Base-by-base conservation (phyloP, 169 alveolate genomes). In the Miamiensis avidus region DNA sequence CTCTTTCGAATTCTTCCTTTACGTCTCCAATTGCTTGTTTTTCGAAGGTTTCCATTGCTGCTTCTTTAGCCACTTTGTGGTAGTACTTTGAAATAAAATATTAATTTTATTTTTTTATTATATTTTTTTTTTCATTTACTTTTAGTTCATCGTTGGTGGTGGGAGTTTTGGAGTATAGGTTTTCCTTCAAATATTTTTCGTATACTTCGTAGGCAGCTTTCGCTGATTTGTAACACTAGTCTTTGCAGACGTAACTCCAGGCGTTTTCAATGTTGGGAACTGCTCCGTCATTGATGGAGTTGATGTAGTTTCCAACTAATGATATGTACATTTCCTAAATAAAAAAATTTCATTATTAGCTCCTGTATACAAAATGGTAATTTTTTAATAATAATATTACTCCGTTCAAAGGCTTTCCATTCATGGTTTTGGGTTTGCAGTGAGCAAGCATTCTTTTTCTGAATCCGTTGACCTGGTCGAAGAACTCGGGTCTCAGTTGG, bases 231-330 rank as follows among this genome's bases (percentile, higher is more conserved):
- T 82, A 88, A 73, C 94, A 89, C 78, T 94, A 95, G 28, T 83
- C 91, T 79, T 91, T 91, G 86, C 94, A 91, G 75, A 94, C 92
- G 75, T 93, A 92, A 29, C 87, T 86, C 98, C 98, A 96, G 16
- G 97, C 95, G 82, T 88, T 92, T 86, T 95, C 95, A 29, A 96
- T 96, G 75, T 91, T 92, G 25, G 98, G 97, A 1, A 96, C 97
- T 33, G 91, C 94, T 32, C 97, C 97, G 27, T 89, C 86, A 81
- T 94, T 94, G 29, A 96, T 92, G 25, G 98, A 94, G 29, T 81
- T 81, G 28, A 94, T 91, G 84, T 95, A 96, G 27, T 91, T 83
- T 72, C 85, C 82, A 25, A 89, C 34, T 30, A 95, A 84, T 34
- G 88, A 85, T 29, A 88, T 82, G 34, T 92, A 86, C 97, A 94